Percentiles rank a stretch among this genome's conserved stretches.
Evolutionary conservation across 73 alveolate species (phyloP).

Genomic region (Paramecium primaurelia): DNA sequence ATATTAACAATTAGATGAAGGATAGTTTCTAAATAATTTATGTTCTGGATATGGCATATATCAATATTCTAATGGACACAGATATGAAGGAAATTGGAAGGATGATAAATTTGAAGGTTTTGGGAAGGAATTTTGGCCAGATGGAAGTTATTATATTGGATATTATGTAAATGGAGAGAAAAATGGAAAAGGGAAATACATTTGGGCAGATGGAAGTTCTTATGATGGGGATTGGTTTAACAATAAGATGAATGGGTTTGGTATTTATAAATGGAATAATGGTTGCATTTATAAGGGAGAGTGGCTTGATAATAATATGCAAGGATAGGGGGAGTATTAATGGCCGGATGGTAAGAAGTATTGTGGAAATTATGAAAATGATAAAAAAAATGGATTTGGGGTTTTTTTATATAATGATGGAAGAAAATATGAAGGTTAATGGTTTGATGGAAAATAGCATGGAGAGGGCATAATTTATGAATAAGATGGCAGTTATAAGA

Average conservation of each 20-base stretch:
- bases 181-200: conserved; percentile 68
- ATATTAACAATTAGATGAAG: conserved; percentile 22
- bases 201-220: conserved; percentile 72
- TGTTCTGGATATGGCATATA: conserved; percentile 47
- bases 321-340: conserved; percentile 62
- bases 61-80: conserved; percentile 60
- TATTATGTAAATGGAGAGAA: neutral
- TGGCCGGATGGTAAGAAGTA: conserved; percentile 79
- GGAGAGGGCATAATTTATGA: conserved; percentile 55
- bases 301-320: conserved; percentile 64
- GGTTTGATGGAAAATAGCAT: conserved; percentile 80
- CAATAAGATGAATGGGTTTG: conserved; percentile 46
- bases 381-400: conserved; percentile 75
- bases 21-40: conserved; percentile 19
- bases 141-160: conserved; percentile 44
- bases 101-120: conserved; percentile 45
- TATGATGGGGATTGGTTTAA: conserved; percentile 52
- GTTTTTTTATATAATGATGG: conserved; percentile 68
- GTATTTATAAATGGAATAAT: conserved; percentile 42
- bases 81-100: conserved; percentile 60
- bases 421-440: conserved; percentile 69
- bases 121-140: conserved; percentile 55
- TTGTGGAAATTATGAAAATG: conserved; percentile 64
- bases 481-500: neutral
- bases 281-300: conserved; percentile 60